Percentiles rank a stretch among this genome's conserved stretches.
Evolutionary conservation across 257 asterid genomes (phyloP).

Genomic region (Solanum stenotomum): DNA sequence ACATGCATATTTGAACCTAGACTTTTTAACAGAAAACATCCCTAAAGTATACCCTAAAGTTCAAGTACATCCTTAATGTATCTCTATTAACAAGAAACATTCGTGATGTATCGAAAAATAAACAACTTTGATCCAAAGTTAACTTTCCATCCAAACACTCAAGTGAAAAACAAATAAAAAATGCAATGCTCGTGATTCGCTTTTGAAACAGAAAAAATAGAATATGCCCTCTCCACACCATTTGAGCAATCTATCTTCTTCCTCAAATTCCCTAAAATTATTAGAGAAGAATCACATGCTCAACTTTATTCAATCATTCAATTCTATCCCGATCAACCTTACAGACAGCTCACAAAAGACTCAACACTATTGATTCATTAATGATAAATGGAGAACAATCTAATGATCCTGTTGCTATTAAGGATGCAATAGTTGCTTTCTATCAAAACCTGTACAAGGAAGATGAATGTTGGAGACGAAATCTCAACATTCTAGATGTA

Average conservation of each 20-base stretch:
- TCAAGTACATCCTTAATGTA: background rate
- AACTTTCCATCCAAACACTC: background rate
- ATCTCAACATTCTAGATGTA: background rate
- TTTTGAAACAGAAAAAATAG: background rate
- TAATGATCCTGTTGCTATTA: background rate
- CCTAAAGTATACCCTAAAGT: background rate
- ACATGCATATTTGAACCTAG: background rate
- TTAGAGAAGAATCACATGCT: background rate
- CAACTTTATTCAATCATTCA: background rate
- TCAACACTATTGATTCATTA: background rate
- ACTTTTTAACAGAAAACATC: background rate
- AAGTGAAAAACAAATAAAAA: background rate
- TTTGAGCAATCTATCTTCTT: background rate
- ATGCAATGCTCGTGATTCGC: background rate
- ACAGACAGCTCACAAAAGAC: background rate
- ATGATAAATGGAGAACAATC: background rate
- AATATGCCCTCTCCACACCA: background rate
- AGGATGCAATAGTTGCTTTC: background rate
- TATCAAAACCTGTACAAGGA: background rate
- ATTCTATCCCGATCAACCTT: background rate
- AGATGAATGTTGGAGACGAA: background rate
- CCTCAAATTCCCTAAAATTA: background rate
- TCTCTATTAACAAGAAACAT: background rate
- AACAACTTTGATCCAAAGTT: background rate
- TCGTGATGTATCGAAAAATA: background rate